Evolutionary conservation across 805 yeast genomes (phyloP).

Genomic region (Blastobotrys chiropterorum): DNA sequence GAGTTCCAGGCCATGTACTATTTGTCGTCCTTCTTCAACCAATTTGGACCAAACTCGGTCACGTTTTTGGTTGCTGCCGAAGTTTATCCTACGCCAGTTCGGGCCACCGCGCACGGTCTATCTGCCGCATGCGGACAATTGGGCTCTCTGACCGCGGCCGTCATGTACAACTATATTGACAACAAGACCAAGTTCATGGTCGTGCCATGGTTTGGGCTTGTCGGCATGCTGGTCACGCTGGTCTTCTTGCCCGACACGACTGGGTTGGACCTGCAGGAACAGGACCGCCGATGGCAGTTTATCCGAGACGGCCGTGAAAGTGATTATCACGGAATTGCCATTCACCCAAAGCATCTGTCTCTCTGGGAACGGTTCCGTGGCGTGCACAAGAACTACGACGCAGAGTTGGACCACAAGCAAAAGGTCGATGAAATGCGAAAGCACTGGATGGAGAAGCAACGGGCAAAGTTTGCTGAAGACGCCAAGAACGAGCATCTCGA

Average conservation of each 20-base stretch:
- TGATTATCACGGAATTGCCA: constrained; percentile 33
- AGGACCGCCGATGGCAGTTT: constrained; percentile 30
- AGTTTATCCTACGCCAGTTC: constrained; percentile 55
- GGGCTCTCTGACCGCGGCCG: constrained; percentile 50
- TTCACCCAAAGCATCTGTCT: constrained; percentile 28
- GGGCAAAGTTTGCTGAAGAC: constrained; percentile 15
- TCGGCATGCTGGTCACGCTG: constrained; percentile 28
- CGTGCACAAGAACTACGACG: constrained; percentile 28
- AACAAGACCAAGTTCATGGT: constrained; percentile 28
- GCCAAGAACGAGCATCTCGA: constrained; percentile 15
- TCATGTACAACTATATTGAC: constrained; percentile 29
- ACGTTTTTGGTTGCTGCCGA: constrained; percentile 58
- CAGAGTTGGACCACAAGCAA: constrained; percentile 31
- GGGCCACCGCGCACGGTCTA: constrained; percentile 59
- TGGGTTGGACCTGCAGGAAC: constrained; percentile 30
- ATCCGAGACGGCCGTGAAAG: constrained; percentile 26
- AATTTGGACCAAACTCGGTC: constrained; percentile 58
- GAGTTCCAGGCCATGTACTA: constrained; percentile 48
- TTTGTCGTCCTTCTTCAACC: constrained; percentile 53
- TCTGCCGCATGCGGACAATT: constrained; percentile 58
- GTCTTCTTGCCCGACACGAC: constrained; percentile 30
- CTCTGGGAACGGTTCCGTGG: constrained; percentile 29
- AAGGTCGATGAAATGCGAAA: constrained; percentile 28
- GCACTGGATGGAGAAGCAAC: constrained; percentile 30
- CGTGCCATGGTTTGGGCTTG: constrained; percentile 32